Percentiles rank a stretch among this genome's conserved stretches.
These are phyloP conservation scores for Martiniozyma asiatica DNA, from an alignment of 1,139 yeast genomes.

Conservation along the genomic window DNA sequence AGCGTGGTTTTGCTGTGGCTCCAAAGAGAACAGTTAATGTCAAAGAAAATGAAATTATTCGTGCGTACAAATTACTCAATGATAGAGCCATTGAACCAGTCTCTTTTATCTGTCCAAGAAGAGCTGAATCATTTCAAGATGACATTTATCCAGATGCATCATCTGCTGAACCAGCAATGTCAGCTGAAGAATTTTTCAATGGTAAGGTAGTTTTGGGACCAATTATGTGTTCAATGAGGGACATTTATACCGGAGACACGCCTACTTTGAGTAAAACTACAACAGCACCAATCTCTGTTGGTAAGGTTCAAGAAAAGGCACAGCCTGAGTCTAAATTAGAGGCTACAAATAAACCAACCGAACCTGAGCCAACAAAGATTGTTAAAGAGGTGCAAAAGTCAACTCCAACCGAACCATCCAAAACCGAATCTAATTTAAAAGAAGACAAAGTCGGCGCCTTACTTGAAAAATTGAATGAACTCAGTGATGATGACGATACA, in stretches of 20 bases:
- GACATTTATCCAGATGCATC: constrained; percentile 92
- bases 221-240: constrained; percentile 62
- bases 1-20: constrained; percentile 86
- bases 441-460: constrained; percentile 36
- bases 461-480: constrained; percentile 29
- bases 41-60: constrained; percentile 72
- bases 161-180: constrained; percentile 62
- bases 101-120: constrained; percentile 85
- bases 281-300: constrained; percentile 7
- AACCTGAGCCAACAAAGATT: constrained; percentile 7
- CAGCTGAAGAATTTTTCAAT: constrained; percentile 65
- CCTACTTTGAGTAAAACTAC: constrained; percentile 24
- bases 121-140: constrained; percentile 82
- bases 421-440: constrained; percentile 36
- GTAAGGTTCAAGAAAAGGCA: constrained; percentile 7
- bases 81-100: constrained; percentile 80
- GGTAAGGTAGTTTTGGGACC: constrained; percentile 81
- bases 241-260: constrained; percentile 58
- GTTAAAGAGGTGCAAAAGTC: constrained; percentile 4
- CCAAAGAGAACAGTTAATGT: constrained; percentile 76
- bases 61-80: constrained; percentile 72
- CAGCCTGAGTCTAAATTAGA: constrained; percentile 3
- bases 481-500: constrained; percentile 22
- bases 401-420: constrained; percentile 8
- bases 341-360: neutral